Percentiles rank a stretch among this genome's conserved stretches.
Conservation (phyloP, 371 early-diverging fungal species). For the Dichotomocladium elegans region DNA sequence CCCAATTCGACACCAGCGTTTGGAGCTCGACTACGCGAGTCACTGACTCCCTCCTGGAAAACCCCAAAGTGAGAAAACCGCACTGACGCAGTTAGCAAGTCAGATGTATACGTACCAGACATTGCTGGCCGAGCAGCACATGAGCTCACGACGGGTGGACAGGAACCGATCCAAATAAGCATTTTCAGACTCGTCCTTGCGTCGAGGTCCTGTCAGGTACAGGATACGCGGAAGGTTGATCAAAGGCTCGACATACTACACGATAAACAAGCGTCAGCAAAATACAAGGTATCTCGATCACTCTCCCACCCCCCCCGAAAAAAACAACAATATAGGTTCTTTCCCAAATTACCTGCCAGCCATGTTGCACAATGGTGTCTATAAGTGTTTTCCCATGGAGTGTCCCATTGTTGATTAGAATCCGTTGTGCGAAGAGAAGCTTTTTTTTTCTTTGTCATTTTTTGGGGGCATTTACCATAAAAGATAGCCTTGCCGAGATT, state of each 20-base stretch:
- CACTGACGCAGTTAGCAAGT: no score
- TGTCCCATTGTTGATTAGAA: not conserved
- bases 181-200: slow-evolving; percentile 24
- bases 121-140: slow-evolving; percentile 43
- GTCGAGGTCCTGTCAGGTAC: slow-evolving; percentile 32
- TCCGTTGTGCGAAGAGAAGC: not conserved
- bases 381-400: not conserved
- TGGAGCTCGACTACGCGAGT: slow-evolving; percentile 40
- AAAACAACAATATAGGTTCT: not conserved
- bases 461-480: slow-evolving; percentile 27
- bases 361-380: slow-evolving; percentile 54
- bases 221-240: slow-evolving; percentile 44
- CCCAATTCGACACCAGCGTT: slow-evolving; percentile 29
- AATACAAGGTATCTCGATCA: no score
- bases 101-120: slow-evolving; percentile 31
- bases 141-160: slow-evolving; percentile 35
- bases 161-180: slow-evolving; percentile 37
- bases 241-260: slow-evolving; percentile 36
- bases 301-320: not conserved
- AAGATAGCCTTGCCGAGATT: slow-evolving; percentile 49
- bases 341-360: slow-evolving; percentile 38
- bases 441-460: no score
- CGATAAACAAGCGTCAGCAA: slow-evolving; percentile 1
- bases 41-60: slow-evolving; percentile 34
- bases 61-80: no score